phyloP scores from a whole-genome alignment of 2,329 filamentous ascomycete species.

The Fusarium sp. region DNA sequence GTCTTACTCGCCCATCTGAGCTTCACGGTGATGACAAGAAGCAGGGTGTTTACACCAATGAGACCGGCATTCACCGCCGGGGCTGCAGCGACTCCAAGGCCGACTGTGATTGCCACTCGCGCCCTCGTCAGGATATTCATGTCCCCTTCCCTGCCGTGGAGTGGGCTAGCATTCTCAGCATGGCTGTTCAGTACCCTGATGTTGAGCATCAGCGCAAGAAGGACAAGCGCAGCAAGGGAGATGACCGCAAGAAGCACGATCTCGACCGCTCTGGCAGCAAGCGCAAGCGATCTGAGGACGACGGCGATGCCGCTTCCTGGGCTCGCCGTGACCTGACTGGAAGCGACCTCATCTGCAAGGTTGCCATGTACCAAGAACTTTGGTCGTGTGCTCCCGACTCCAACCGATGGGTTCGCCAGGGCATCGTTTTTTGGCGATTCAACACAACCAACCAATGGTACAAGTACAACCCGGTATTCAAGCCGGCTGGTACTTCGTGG shows the following conservation, averaged over 20 bases:
- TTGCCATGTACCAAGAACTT: slow-evolving; percentile 74
- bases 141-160: slow-evolving; percentile 67
- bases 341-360: slow-evolving; percentile 66
- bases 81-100: slow-evolving; percentile 59
- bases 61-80: slow-evolving; percentile 62
- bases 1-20: slow-evolving; percentile 65
- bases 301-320: slow-evolving; percentile 53
- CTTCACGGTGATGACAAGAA: slow-evolving; percentile 57
- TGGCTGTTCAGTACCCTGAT: slow-evolving; percentile 62
- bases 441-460: slow-evolving; percentile 61
- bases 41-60: slow-evolving; percentile 58
- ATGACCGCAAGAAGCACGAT: slow-evolving; percentile 49
- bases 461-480: slow-evolving; percentile 58
- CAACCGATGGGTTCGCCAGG: slow-evolving; percentile 64
- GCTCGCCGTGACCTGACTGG: slow-evolving; percentile 54
- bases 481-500: slow-evolving; percentile 66
- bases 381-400: slow-evolving; percentile 63
- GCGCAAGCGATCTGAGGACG: slow-evolving; percentile 53
- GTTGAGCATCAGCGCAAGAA: slow-evolving; percentile 51
- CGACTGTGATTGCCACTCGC: slow-evolving; percentile 61
- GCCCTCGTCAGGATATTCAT: slow-evolving; percentile 59
- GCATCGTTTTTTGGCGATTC: slow-evolving; percentile 72
- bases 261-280: slow-evolving; percentile 49
- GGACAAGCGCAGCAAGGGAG: slow-evolving; percentile 49
- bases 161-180: slow-evolving; percentile 67